A percentile compares a stretch with the other conserved stretches of the same genome.
Evolutionary conservation across 257 asterid species (phyloP).

Genomic region (Plantago ovata): DNA sequence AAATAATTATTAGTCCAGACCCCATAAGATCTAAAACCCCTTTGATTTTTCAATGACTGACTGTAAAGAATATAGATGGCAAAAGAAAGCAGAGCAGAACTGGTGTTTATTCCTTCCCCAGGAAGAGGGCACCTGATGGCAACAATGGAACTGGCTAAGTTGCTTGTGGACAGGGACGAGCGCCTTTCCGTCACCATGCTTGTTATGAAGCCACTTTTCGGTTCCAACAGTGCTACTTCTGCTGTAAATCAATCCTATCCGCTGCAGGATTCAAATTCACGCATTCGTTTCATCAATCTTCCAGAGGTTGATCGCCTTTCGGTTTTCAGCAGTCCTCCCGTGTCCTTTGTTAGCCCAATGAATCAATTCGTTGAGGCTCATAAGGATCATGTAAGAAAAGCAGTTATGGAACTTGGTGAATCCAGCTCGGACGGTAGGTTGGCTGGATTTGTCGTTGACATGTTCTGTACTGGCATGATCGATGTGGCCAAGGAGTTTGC

Average conservation of each 20-base stretch:
- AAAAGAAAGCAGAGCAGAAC: slow-evolving; percentile 13
- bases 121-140: slow-evolving; percentile 34
- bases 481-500: slow-evolving; percentile 37
- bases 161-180: slow-evolving; percentile 18
- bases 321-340: not conserved
- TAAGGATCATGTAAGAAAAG: slow-evolving; percentile 24
- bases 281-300: slow-evolving; percentile 20
- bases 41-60: not conserved
- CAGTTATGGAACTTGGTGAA: slow-evolving; percentile 2
- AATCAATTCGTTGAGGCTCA: slow-evolving; percentile 19
- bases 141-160: slow-evolving; percentile 30
- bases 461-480: slow-evolving; percentile 32
- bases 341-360: not conserved
- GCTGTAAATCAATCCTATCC: not conserved
- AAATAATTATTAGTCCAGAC: not conserved
- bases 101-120: slow-evolving; percentile 38
- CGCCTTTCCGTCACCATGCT: slow-evolving; percentile 28
- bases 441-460: slow-evolving; percentile 28
- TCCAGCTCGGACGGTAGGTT: not conserved
- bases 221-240: not conserved
- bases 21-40: not conserved
- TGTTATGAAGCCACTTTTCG: slow-evolving; percentile 18
- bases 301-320: slow-evolving; percentile 1
- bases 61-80: slow-evolving; percentile 8
- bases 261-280: not conserved